These are phyloP conservation scores for Camillea tinctor DNA, from an alignment of 2,329 filamentous ascomycete species.

Conservation along the genomic window DNA sequence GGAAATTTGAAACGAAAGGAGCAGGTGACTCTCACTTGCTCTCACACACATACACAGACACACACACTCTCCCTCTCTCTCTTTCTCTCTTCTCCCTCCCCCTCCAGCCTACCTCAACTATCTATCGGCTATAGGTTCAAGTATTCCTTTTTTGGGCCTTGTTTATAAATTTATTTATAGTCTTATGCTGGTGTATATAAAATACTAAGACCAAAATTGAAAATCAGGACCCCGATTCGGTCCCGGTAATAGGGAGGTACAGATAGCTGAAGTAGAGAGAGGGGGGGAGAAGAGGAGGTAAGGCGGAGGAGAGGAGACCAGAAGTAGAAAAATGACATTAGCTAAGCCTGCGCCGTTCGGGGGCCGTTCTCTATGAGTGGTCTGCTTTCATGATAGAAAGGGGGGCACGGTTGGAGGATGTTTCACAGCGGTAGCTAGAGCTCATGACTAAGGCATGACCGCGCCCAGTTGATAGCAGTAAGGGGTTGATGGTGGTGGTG, in stretches of 20 bases:
- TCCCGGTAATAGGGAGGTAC: not conserved
- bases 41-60: no score
- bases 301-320: no score
- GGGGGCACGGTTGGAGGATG: not conserved
- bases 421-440: not conserved
- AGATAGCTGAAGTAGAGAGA: no score
- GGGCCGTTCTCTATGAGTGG: not conserved
- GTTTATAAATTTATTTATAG: no score
- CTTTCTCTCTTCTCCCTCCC: not conserved
- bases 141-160: no score
- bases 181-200: no score
- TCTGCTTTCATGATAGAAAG: not conserved
- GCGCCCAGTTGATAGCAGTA: not conserved
- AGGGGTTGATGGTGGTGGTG: not conserved
- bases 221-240: not conserved
- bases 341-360: not conserved
- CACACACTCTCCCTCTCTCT: not conserved
- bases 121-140: no score
- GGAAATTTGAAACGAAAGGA: not conserved
- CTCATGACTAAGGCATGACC: not conserved
- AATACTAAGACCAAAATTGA: not conserved
- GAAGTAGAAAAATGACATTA: not conserved
- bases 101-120: no score
- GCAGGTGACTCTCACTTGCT: not conserved
- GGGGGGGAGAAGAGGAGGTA: no score